Evolutionary conservation across 2,329 filamentous ascomycete genomes (phyloP).

Genomic region (Arthrobotrys iridis): DNA sequence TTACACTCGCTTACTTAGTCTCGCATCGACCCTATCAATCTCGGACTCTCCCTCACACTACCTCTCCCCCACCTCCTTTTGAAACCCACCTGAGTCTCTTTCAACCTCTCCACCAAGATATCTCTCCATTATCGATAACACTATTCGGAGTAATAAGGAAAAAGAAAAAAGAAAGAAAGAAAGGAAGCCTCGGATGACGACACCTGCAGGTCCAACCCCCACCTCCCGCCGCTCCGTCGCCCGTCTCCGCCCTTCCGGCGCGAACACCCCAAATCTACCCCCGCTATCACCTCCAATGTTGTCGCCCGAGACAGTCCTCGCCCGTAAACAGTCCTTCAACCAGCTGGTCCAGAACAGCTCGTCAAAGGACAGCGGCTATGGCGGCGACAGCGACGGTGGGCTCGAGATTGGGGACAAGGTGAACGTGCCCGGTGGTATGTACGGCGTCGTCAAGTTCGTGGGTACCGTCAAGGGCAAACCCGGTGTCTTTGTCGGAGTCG

Average conservation of each 20-base stretch:
- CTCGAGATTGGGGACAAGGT: slow-evolving; percentile 83
- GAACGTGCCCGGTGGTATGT: slow-evolving; percentile 93
- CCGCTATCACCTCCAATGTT: slow-evolving; percentile 67
- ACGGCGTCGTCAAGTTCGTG: slow-evolving; percentile 87
- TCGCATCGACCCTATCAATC: slow-evolving; percentile 18
- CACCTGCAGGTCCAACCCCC: slow-evolving; percentile 37
- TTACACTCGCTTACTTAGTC: background rate
- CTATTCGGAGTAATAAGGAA: background rate
- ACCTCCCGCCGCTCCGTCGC: slow-evolving; percentile 59
- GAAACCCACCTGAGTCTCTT: background rate
- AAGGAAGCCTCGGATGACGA: slow-evolving; percentile 40
- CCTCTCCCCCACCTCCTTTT: background rate
- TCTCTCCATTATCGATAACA: background rate
- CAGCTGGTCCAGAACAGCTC: slow-evolving; percentile 71
- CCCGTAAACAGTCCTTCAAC: slow-evolving; percentile 77
- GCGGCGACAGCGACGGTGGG: slow-evolving; percentile 64
- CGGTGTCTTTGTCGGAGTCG: slow-evolving; percentile 90
- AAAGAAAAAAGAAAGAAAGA: background rate
- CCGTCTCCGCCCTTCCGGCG: slow-evolving; percentile 59
- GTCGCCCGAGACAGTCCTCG: slow-evolving; percentile 64
- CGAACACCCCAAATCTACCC: slow-evolving; percentile 61
- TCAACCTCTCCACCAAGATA: background rate
- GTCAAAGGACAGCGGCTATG: slow-evolving; percentile 63
- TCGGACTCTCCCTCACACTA: slow-evolving; percentile 14
- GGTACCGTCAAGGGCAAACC: slow-evolving; percentile 88